These are phyloP conservation scores for Exophiala mesophila DNA, from an alignment of 2,329 filamentous ascomycete genomes.

Conservation along the genomic window DNA sequence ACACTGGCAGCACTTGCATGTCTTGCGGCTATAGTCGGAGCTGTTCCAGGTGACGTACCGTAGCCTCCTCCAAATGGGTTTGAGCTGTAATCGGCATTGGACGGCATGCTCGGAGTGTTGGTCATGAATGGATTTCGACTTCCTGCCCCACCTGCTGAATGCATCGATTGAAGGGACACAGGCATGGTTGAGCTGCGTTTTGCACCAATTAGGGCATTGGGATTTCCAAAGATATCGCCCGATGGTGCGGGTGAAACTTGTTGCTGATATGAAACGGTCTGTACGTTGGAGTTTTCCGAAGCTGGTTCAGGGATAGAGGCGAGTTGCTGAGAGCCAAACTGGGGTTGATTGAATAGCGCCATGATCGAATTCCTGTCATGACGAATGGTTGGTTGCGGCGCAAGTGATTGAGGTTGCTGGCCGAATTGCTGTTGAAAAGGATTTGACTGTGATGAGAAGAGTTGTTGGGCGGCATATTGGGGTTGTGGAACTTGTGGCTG, in stretches of 20 bases:
- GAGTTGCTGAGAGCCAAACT: conserved; percentile 28
- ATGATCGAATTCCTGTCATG: conserved; percentile 46
- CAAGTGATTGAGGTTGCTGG: conserved; percentile 27
- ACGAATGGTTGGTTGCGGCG: conserved; percentile 38
- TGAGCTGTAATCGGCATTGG: conserved; percentile 2
- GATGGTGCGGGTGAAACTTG: conserved; percentile 24
- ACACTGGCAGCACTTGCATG: conserved; percentile 45
- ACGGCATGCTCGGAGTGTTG: conserved; percentile 8
- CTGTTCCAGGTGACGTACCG: conserved; percentile 1
- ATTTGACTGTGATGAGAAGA: conserved; percentile 13
- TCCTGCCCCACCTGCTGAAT: conserved; percentile 26
- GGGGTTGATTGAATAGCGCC: conserved; percentile 42
- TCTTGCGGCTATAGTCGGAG: conserved; percentile 15
- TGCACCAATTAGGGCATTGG: conserved; percentile 26
- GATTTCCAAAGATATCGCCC: conserved; percentile 15
- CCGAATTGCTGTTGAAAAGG: conserved; percentile 16
- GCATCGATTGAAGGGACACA: conserved; percentile 24
- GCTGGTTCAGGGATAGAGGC: conserved; percentile 28
- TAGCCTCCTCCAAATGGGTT: neutral
- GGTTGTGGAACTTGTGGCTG: conserved; percentile 6
- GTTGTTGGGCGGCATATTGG: conserved; percentile 3
- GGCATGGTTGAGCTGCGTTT: conserved; percentile 33
- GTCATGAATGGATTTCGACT: conserved; percentile 33
- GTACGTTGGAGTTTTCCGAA: conserved; percentile 22
- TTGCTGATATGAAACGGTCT: conserved; percentile 14